phyloP scores from a whole-genome alignment of 768 basidiomycete genomes.

The Postia placenta region DNA sequence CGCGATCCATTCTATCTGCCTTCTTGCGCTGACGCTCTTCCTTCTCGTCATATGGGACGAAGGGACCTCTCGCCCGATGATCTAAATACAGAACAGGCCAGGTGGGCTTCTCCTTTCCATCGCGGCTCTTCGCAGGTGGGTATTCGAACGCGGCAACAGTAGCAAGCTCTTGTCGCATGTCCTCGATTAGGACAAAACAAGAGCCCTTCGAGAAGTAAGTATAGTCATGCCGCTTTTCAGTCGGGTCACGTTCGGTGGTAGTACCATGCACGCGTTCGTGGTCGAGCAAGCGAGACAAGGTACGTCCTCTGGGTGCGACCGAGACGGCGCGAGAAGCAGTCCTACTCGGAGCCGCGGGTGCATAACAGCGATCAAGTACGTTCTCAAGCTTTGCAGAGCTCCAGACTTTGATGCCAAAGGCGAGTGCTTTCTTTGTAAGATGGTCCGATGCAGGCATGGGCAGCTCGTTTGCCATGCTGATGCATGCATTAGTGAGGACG shows the following conservation, averaged over 20 bases:
- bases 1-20: slow-evolving; percentile 26
- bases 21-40: slow-evolving; percentile 67
- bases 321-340: slow-evolving; percentile 24
- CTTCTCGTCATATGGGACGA: slow-evolving; percentile 67
- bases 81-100: slow-evolving; percentile 88
- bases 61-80: slow-evolving; percentile 66
- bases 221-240: slow-evolving; percentile 81
- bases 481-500: background rate
- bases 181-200: slow-evolving; percentile 88
- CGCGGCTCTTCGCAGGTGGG: slow-evolving; percentile 44
- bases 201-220: slow-evolving; percentile 75
- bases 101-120: slow-evolving; percentile 45
- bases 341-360: slow-evolving; percentile 21
- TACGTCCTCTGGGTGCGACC: slow-evolving; percentile 29
- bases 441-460: slow-evolving; percentile 28
- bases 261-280: slow-evolving; percentile 81
- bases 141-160: slow-evolving; percentile 87
- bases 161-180: slow-evolving; percentile 74
- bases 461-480: slow-evolving; percentile 22
- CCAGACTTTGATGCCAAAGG: slow-evolving; percentile 87
- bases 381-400: slow-evolving; percentile 62
- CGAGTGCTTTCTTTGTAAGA: slow-evolving; percentile 59
- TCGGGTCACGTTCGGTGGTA: slow-evolving; percentile 84
- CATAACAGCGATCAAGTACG: slow-evolving; percentile 62
- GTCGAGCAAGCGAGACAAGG: slow-evolving; percentile 60